phyloP scores from a whole-genome alignment of 495 filamentous ascomycete genomes.

The Talaromyces nanjingensis region DNA sequence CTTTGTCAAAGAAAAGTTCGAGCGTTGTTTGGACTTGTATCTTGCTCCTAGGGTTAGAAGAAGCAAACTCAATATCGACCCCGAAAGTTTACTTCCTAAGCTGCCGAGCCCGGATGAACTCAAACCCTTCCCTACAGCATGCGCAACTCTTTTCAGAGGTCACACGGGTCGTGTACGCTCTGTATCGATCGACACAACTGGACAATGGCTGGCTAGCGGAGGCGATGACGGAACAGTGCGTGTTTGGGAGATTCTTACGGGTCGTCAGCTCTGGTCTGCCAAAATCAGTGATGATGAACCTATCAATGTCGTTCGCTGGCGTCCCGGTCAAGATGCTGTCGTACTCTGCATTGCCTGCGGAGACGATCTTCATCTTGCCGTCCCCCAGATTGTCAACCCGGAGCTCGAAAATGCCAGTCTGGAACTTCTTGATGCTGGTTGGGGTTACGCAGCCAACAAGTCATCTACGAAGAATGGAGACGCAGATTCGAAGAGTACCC shows the following conservation, averaged over 20 bases:
- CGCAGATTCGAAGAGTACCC: conserved; percentile 61
- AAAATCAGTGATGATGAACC: conserved; percentile 75
- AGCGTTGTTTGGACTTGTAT: conserved; percentile 91
- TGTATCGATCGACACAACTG: conserved; percentile 69
- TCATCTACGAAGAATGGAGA: conserved; percentile 51
- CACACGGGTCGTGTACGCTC: conserved; percentile 86
- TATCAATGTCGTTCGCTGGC: conserved; percentile 84
- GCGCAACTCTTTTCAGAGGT: conserved; percentile 74
- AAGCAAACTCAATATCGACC: conserved; percentile 94
- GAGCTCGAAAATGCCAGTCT: conserved; percentile 66
- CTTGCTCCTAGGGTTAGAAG: conserved; percentile 85
- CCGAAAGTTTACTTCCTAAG: conserved; percentile 86
- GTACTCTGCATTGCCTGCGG: conserved; percentile 78
- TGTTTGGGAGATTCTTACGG: conserved; percentile 83
- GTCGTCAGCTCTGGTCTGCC: conserved; percentile 79
- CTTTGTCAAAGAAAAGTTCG: conserved; percentile 92
- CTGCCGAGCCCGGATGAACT: conserved; percentile 90
- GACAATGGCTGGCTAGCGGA: conserved; percentile 76
- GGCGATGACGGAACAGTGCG: conserved; percentile 92
- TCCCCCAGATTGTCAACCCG: conserved; percentile 65
- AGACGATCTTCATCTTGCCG: conserved; percentile 76
- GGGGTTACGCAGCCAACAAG: conserved; percentile 75
- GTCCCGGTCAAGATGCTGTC: conserved; percentile 71
- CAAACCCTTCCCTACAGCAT: conserved; percentile 85
- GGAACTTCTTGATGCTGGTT: conserved; percentile 76